Conservation (phyloP, 257 asterid genomes). For the Scutellaria minor region DNA sequence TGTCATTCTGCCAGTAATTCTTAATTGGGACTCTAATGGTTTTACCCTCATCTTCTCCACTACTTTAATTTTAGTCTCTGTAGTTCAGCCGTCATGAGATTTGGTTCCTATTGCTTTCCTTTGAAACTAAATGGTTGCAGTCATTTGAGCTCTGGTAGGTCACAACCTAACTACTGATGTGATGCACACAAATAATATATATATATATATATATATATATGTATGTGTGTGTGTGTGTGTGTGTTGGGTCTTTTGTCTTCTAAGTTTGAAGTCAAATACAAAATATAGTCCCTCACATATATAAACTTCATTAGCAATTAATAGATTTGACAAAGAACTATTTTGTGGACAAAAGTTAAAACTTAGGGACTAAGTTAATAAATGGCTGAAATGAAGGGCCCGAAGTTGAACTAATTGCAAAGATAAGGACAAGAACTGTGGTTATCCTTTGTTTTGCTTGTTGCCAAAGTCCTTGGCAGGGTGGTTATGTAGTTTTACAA, state of each 20-base stretch:
- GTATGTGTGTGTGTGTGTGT: no score
- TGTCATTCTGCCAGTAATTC: constrained; percentile 19
- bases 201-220: no score
- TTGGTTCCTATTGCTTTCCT: background rate
- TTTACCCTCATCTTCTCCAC: constrained; percentile 2
- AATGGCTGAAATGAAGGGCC: background rate
- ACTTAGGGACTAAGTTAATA: background rate
- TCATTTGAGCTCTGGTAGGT: background rate
- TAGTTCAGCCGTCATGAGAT: constrained; percentile 8
- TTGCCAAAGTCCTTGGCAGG: background rate
- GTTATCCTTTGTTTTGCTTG: constrained; percentile 11
- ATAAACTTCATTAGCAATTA: constrained; percentile 4
- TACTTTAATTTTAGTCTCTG: background rate
- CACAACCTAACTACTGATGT: background rate
- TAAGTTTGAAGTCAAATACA: background rate
- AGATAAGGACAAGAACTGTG: background rate
- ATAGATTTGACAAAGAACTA: background rate
- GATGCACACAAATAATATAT: background rate
- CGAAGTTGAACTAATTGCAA: background rate
- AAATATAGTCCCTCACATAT: background rate
- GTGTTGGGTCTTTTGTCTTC: background rate
- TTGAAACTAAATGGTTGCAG: background rate
- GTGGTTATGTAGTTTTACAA: background rate
- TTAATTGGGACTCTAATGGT: background rate
- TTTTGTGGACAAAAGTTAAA: background rate